phyloP scores from a whole-genome alignment of 1,139 yeast genomes.

The Geotrichum citri-aurantii region DNA sequence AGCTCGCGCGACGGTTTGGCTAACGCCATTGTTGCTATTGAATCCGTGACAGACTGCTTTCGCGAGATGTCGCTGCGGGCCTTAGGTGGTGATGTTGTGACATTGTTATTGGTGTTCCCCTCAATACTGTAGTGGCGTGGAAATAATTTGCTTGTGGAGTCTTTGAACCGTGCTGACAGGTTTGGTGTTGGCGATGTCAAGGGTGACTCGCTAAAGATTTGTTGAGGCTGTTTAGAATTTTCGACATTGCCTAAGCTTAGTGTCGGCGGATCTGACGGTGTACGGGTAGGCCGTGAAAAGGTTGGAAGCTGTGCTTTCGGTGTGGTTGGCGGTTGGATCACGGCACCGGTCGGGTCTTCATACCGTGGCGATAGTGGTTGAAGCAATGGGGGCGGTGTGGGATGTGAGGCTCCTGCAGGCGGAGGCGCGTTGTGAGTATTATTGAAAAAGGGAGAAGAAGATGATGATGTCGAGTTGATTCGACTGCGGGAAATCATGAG shows the following conservation, averaged over 20 bases:
- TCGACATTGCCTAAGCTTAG: background rate
- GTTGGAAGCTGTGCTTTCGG: background rate
- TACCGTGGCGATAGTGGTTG: background rate
- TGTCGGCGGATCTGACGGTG: constrained; percentile 17
- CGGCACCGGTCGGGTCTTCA: constrained; percentile 16
- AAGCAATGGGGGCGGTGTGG: background rate
- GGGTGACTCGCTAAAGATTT: background rate
- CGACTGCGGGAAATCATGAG: constrained; percentile 25
- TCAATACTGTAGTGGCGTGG: constrained; percentile 34
- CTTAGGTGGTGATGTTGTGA: constrained; percentile 23
- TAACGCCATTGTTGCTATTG: constrained; percentile 39
- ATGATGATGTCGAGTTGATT: constrained; percentile 31
- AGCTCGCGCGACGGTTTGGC: constrained; percentile 41
- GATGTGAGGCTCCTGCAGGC: background rate
- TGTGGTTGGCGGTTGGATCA: constrained; percentile 20
- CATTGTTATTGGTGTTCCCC: constrained; percentile 30
- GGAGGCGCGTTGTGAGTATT: constrained; percentile 10
- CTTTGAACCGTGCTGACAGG: constrained; percentile 29
- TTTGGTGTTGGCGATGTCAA: background rate
- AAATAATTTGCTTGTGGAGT: constrained; percentile 33
- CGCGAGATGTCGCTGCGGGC: constrained; percentile 29
- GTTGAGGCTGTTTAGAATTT: constrained; percentile 19
- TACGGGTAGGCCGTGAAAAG: constrained; percentile 23
- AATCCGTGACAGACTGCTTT: constrained; percentile 33
- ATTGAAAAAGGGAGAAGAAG: constrained; percentile 22